Conservation (phyloP, 805 yeast genomes). For the Cyberlindnera galapagoensis region DNA sequence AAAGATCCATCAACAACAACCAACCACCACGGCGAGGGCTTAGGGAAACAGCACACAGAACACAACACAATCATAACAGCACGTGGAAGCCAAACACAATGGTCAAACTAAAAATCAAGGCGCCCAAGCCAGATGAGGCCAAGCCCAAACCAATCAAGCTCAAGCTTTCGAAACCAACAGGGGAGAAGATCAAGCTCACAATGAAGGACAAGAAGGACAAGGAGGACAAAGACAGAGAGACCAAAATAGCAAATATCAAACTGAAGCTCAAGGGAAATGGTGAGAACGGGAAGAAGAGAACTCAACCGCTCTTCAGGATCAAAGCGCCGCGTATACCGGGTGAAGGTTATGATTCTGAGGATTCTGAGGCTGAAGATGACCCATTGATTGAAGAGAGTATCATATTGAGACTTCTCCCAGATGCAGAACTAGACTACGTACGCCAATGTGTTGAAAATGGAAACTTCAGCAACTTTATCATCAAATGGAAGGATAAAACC, state of each 20-base stretch:
- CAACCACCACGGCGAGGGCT: no score
- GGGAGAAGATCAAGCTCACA: conserved; percentile 4
- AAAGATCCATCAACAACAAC: no score
- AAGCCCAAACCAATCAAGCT: conserved; percentile 7
- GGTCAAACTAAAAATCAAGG: conserved; percentile 11
- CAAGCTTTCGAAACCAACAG: conserved; percentile 8
- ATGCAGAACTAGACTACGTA: conserved; percentile 63
- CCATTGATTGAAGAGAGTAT: conserved; percentile 88
- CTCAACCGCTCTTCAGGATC: conserved; percentile 27
- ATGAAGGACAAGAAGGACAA: conserved; percentile 11
- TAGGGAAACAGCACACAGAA: no score
- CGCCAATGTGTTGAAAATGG: conserved; percentile 72
- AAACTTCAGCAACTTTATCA: conserved; percentile 61
- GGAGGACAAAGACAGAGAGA: conserved; percentile 11
- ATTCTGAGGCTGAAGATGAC: conserved; percentile 92
- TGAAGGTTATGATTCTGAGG: conserved; percentile 95
- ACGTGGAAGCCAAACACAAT: background rate
- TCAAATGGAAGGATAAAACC: conserved; percentile 78
- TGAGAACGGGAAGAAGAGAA: no score
- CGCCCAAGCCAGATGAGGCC: conserved; percentile 1
- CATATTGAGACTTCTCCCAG: conserved; percentile 65
- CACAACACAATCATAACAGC: background rate
- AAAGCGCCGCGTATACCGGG: conserved; percentile 72
- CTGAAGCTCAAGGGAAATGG: conserved; percentile 25
- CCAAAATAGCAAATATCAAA: conserved; percentile 23